A percentile compares a stretch with the other conserved stretches of the same genome.
phyloP scores from a whole-genome alignment of 805 yeast genomes.

The Yamadazyma laniorum region DNA sequence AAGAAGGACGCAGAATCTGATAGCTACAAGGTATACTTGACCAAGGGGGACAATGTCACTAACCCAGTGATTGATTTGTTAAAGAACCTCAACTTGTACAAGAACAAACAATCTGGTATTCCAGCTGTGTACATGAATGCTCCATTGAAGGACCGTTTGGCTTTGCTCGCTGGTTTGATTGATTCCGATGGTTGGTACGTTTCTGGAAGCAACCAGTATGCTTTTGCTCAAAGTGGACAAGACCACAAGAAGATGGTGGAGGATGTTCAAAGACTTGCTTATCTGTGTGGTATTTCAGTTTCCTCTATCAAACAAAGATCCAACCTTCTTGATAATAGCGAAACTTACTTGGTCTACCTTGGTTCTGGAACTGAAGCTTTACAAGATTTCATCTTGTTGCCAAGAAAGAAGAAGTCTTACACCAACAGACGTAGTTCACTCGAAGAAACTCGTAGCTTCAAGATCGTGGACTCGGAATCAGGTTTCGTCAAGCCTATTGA shows the following conservation, averaged over 20 bases:
- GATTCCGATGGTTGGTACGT: conserved; percentile 11
- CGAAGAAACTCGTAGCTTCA: conserved; percentile 5
- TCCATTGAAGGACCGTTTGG: background rate
- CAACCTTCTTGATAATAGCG: too few relatives aligned
- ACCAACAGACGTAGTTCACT: background rate
- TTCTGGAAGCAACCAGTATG: background rate
- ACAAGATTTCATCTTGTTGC: conserved; percentile 9
- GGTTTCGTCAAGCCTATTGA: conserved; percentile 9
- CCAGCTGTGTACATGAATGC: conserved; percentile 2
- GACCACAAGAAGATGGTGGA: background rate
- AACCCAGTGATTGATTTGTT: background rate
- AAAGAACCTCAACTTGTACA: background rate
- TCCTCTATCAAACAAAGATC: background rate
- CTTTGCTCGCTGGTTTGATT: conserved; percentile 10
- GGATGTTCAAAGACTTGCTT: background rate
- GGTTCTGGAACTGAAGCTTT: too few relatives aligned
- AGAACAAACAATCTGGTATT: background rate
- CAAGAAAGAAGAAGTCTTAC: conserved; percentile 10
- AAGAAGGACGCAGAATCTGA: background rate
- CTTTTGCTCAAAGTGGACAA: background rate
- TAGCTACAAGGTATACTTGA: background rate
- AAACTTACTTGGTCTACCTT: too few relatives aligned
- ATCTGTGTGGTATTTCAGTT: background rate
- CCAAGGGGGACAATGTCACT: background rate
- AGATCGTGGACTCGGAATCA: conserved; percentile 1